A percentile compares a stretch with the other conserved stretches of the same genome.
phyloP scores from a whole-genome alignment of 768 basidiomycete species.

The Naematelia encephala region DNA sequence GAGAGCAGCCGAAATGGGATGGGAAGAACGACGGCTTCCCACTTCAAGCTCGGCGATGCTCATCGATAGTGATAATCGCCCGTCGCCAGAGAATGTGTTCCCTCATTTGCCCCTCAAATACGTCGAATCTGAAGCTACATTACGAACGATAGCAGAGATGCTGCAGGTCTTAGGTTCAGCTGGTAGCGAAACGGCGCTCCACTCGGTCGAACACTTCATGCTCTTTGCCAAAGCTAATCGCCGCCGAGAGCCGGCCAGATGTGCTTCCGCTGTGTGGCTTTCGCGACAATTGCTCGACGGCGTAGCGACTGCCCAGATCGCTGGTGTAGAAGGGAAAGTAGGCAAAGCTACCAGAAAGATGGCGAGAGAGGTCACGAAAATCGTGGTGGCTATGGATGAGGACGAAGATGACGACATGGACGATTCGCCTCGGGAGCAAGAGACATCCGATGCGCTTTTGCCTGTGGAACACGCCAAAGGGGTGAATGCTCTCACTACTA shows the following conservation, averaged over 20 bases:
- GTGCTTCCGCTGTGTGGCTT: conserved; percentile 70
- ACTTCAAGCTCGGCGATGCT: neutral
- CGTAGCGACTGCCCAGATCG: conserved; percentile 50
- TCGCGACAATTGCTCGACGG: conserved; percentile 74
- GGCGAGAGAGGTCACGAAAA: conserved; percentile 62
- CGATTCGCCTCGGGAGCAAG: conserved; percentile 41
- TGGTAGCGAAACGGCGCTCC: conserved; percentile 66
- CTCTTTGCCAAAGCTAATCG: conserved; percentile 58
- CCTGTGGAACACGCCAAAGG: conserved; percentile 66
- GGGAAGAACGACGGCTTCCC: conserved; percentile 24
- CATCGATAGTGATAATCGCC: neutral
- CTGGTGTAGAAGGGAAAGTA: conserved; percentile 33
- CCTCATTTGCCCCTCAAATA: conserved; percentile 41
- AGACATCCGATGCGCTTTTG: conserved; percentile 48
- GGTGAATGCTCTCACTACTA: conserved; percentile 60
- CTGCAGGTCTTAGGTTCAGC: conserved; percentile 68
- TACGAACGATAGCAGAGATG: conserved; percentile 64
- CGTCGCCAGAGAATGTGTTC: conserved; percentile 12
- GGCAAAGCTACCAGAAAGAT: conserved; percentile 63
- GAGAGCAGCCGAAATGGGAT: conserved; percentile 30
- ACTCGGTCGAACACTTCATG: conserved; percentile 76
- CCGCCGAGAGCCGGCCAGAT: conserved; percentile 55
- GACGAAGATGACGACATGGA: conserved; percentile 39
- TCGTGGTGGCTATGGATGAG: conserved; percentile 71
- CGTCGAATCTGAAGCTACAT: conserved; percentile 36